Conservation (phyloP, 148 eudicot species). For the Simmondsia chinensis region DNA sequence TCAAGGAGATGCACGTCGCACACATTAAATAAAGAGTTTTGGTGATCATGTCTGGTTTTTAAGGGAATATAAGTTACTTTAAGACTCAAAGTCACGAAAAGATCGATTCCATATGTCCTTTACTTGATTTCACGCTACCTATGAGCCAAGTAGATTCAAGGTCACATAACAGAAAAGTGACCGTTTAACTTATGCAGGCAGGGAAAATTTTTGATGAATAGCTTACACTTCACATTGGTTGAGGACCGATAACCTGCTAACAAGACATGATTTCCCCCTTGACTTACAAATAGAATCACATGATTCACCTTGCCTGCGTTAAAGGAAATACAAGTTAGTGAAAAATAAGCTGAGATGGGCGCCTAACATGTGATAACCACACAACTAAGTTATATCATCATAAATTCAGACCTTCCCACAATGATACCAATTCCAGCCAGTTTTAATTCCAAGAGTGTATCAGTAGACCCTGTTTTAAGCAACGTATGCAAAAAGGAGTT, state of each 20-base stretch:
- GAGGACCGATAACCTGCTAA: constrained; percentile 65
- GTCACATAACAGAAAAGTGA: not conserved
- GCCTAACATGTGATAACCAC: not conserved
- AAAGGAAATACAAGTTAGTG: constrained; percentile 6
- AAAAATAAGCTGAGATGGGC: constrained; percentile 1
- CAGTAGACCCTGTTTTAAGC: constrained; percentile 49
- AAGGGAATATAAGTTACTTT: no score
- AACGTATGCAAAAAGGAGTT: no score
- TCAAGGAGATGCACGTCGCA: not conserved
- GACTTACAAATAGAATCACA: constrained; percentile 81
- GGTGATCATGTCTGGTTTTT: no score
- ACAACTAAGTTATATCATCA: not conserved
- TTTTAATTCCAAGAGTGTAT: constrained; percentile 41
- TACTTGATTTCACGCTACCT: not conserved
- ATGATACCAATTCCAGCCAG: constrained; percentile 65
- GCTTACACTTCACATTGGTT: constrained; percentile 89
- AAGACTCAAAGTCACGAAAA: no score
- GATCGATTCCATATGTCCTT: no score
- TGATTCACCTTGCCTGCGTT: constrained; percentile 84
- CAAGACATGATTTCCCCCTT: constrained; percentile 68
- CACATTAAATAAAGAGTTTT: no score
- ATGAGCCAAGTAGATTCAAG: not conserved
- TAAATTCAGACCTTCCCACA: constrained; percentile 58
- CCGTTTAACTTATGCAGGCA: not conserved
- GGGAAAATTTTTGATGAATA: not conserved